Evolutionary conservation across 768 basidiomycete genomes (phyloP).

Genomic region (Boletus edulis): DNA sequence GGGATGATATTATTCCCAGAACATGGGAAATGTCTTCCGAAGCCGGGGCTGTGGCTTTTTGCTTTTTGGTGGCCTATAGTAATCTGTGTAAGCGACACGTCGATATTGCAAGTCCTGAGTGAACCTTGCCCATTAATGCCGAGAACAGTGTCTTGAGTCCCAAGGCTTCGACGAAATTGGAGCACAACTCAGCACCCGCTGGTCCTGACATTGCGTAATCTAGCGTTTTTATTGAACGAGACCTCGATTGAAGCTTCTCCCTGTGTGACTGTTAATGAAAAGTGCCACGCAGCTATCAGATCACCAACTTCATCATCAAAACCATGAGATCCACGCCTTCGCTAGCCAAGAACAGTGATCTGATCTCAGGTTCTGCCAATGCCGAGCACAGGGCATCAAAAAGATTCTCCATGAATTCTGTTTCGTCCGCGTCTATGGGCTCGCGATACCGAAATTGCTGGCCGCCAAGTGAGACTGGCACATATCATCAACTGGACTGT

Average conservation of each 20-base stretch:
- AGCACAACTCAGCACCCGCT: constrained; percentile 66
- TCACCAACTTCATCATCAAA: constrained; percentile 89
- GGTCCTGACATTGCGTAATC: constrained; percentile 87
- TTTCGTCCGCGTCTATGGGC: constrained; percentile 84
- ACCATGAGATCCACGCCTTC: constrained; percentile 98
- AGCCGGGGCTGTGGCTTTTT: constrained; percentile 52
- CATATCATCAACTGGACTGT: constrained; percentile 1
- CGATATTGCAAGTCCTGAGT: constrained; percentile 6
- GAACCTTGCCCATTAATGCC: constrained; percentile 91
- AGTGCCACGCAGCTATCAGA: background rate
- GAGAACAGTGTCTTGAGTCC: constrained; percentile 91
- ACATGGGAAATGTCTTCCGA: constrained; percentile 87
- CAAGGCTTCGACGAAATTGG: constrained; percentile 81
- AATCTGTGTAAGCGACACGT: constrained; percentile 8
- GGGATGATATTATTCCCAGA: constrained; percentile 82
- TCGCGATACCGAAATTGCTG: constrained; percentile 88
- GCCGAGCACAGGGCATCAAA: constrained; percentile 90
- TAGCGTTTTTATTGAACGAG: constrained; percentile 84
- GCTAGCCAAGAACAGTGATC: constrained; percentile 77
- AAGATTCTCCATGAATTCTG: constrained; percentile 97
- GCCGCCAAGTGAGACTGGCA: constrained; percentile 9
- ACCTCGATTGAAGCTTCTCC: constrained; percentile 78
- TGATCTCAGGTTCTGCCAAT: constrained; percentile 74
- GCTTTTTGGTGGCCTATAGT: constrained; percentile 57
- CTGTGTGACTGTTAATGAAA: constrained; percentile 37